Evolutionary conservation across 2,329 filamentous ascomycete species (phyloP).

Genomic region (Leptographium galeiforme): DNA sequence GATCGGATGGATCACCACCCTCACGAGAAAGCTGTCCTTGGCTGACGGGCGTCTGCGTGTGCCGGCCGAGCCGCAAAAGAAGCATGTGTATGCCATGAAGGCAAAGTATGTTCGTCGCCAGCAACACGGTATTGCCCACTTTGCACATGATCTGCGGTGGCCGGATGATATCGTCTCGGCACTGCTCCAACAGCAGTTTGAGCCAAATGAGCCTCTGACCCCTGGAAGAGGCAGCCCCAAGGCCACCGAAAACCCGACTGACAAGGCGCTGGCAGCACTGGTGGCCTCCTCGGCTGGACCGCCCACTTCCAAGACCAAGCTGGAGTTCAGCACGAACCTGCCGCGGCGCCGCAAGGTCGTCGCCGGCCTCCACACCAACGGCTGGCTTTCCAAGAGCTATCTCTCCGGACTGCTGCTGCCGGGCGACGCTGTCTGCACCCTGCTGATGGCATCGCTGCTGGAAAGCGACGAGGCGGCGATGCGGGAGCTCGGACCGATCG

Average conservation of each 20-base stretch:
- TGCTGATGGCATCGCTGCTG: conserved; percentile 51
- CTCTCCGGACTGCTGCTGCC: conserved; percentile 52
- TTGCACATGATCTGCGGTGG: conserved; percentile 50
- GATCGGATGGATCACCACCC: conserved; percentile 40
- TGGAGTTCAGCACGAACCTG: conserved; percentile 17
- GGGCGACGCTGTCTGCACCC: conserved; percentile 47
- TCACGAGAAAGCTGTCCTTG: conserved; percentile 41
- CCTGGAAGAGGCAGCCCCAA: conserved; percentile 20
- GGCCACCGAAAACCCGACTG: not conserved
- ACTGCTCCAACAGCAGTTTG: not conserved
- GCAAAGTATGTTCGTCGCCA: conserved; percentile 45
- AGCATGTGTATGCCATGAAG: conserved; percentile 33
- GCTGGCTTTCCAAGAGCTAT: conserved; percentile 57
- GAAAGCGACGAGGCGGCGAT: conserved; percentile 51
- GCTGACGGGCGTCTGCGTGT: conserved; percentile 12
- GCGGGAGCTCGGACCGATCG: conserved; percentile 42
- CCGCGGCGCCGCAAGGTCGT: conserved; percentile 40
- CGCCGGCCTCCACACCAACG: conserved; percentile 42
- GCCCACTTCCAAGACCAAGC: conserved; percentile 9
- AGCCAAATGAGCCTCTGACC: conserved; percentile 20
- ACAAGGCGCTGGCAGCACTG: not conserved
- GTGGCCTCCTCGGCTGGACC: not conserved
- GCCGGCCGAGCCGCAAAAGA: conserved; percentile 14
- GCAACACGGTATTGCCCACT: conserved; percentile 47
- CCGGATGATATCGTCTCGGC: conserved; percentile 27